Evolutionary conservation across 352 stramenopile species (phyloP).

Genomic region (Globisporangium cederbergense): DNA sequence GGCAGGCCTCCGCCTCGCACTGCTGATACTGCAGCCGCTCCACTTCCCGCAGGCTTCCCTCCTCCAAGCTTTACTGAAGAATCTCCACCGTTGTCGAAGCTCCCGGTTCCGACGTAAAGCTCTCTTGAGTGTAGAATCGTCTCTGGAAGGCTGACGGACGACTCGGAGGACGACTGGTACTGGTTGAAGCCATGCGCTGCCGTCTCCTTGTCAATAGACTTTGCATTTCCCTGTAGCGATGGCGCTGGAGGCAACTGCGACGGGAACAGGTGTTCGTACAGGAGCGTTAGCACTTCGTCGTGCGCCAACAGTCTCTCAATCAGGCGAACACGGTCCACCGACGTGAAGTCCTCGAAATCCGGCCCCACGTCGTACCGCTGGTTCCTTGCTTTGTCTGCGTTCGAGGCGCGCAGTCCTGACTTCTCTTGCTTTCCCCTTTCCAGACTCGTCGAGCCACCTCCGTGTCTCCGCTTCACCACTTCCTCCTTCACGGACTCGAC

Average conservation of each 20-base stretch:
- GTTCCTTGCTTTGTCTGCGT: constrained; percentile 28
- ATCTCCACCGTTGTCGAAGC: neutral
- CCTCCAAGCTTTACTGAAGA: neutral
- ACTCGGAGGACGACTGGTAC: constrained; percentile 14
- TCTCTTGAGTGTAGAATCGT: constrained; percentile 1
- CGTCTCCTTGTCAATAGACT: constrained; percentile 8
- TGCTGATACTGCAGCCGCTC: constrained; percentile 34
- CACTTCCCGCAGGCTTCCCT: constrained; percentile 29
- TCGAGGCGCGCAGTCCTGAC: constrained; percentile 12
- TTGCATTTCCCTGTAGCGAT: constrained; percentile 13
- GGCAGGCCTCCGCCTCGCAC: constrained; percentile 30
- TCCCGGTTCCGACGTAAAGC: neutral
- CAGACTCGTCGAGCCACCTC: neutral
- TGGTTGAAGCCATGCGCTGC: neutral
- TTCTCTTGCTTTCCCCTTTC: constrained; percentile 23
- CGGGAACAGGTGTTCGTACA: constrained; percentile 80
- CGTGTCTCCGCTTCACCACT: constrained; percentile 44
- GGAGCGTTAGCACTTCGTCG: constrained; percentile 70
- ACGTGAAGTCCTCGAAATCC: constrained; percentile 70
- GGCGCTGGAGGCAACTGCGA: constrained; percentile 18
- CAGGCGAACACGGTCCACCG: constrained; percentile 59
- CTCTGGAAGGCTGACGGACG: constrained; percentile 22
- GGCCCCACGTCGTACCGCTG: constrained; percentile 29
- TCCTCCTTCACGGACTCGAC: constrained; percentile 83
- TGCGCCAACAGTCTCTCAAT: constrained; percentile 77